Conservation (phyloP, 306 rosid species). For the Pyrus bretschneideri region DNA sequence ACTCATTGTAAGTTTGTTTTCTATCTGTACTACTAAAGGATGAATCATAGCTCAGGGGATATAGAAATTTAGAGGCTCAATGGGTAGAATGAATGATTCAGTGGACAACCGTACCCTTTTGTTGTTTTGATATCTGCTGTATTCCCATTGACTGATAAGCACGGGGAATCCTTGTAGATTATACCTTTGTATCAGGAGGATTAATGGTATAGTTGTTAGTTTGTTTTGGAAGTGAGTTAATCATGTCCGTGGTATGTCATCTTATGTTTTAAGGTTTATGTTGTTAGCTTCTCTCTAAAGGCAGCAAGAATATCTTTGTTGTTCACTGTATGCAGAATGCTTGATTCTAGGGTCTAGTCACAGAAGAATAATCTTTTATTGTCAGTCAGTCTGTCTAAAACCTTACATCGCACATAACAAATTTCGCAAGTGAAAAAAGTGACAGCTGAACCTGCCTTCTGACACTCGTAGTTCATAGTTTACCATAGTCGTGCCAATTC, state of each 20-base stretch:
- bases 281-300: background rate
- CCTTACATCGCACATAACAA: background rate
- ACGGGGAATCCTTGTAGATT: background rate
- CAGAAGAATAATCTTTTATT: background rate
- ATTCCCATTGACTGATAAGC: background rate
- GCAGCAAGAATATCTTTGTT: background rate
- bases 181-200: background rate
- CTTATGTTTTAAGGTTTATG: background rate
- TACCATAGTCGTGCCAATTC: background rate
- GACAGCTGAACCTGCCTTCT: background rate
- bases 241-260: background rate
- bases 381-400: background rate
- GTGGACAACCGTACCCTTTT: background rate
- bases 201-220: background rate
- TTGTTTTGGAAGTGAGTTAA: background rate
- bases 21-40: background rate
- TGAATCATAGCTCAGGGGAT: constrained; percentile 5
- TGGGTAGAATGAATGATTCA: constrained; percentile 9
- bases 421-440: background rate
- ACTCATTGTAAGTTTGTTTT: constrained; percentile 35
- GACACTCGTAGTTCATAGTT: background rate
- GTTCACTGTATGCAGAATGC: background rate
- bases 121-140: background rate
- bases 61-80: constrained; percentile 4
- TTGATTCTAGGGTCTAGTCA: background rate